Conservation (phyloP, 1,139 yeast species). For the Magnusiomyces ingens region DNA sequence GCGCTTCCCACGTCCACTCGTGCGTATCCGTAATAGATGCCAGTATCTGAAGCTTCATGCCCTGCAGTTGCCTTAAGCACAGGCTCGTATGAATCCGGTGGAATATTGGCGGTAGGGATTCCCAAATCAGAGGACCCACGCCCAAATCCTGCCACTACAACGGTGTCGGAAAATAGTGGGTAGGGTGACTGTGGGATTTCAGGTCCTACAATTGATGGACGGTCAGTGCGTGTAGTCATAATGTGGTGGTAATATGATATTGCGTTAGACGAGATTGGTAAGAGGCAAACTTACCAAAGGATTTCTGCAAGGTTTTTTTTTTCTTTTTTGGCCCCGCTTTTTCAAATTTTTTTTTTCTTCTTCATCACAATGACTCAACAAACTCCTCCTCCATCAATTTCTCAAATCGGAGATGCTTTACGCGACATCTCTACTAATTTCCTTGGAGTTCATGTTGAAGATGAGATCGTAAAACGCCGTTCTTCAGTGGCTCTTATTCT, state of each 20-base stretch:
- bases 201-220: constrained; percentile 40
- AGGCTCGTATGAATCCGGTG: constrained; percentile 48
- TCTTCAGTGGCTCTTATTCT: constrained; percentile 24
- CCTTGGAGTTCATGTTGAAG: constrained; percentile 17
- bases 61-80: constrained; percentile 34
- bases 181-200: constrained; percentile 50
- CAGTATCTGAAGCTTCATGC: constrained; percentile 45
- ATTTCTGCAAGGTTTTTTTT: background rate
- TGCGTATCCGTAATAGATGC: constrained; percentile 89
- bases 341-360: background rate
- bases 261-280: too few species aligned
- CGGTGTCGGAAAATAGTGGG: constrained; percentile 53
- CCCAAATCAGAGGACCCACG: constrained; percentile 92
- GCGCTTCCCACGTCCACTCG: constrained; percentile 28
- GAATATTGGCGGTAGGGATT: constrained; percentile 91
- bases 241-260: background rate
- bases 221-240: constrained; percentile 3
- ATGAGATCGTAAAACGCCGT: constrained; percentile 18
- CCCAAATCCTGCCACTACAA: constrained; percentile 83
- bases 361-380: background rate
- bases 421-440: constrained; percentile 14
- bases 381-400: background rate
- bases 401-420: constrained; percentile 18
- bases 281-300: too few species aligned
- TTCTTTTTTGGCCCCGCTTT: background rate